A percentile compares a stretch with the other conserved stretches of the same genome.
Conservation (phyloP, 257 asterid species). For the Rauvolfia tetraphylla region DNA sequence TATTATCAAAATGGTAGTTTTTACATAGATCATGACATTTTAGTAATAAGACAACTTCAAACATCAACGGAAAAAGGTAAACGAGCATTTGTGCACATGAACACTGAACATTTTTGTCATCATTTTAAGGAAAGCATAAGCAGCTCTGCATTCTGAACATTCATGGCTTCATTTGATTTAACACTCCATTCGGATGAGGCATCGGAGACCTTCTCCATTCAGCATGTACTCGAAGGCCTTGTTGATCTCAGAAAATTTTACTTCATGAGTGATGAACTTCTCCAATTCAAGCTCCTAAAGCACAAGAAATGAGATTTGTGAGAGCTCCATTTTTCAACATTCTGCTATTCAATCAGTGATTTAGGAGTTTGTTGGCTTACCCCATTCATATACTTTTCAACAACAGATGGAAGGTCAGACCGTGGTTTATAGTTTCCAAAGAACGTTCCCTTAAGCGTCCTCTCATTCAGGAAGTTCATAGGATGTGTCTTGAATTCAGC, state of each 20-base stretch:
- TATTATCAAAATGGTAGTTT: background rate
- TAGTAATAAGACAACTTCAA: too few species aligned
- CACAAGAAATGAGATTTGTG: background rate
- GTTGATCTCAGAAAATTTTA: constrained; percentile 52
- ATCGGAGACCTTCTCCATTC: constrained; percentile 64
- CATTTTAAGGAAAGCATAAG: background rate
- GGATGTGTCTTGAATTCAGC: constrained; percentile 62
- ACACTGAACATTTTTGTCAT: background rate
- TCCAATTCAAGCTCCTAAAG: constrained; percentile 62
- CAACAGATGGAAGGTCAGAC: too few species aligned
- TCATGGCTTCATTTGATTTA: background rate
- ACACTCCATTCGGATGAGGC: constrained; percentile 43
- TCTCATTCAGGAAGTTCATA: constrained; percentile 55
- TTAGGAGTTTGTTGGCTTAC: constrained; percentile 15
- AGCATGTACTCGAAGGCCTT: constrained; percentile 67
- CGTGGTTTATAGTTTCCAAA: constrained; percentile 72
- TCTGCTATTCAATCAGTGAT: background rate
- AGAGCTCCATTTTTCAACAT: background rate
- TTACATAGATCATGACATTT: background rate
- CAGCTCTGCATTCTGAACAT: background rate
- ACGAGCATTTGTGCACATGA: too few species aligned
- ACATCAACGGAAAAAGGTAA: too few species aligned
- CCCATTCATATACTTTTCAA: constrained; percentile 72
- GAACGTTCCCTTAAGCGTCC: constrained; percentile 74
- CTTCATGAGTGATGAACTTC: constrained; percentile 60